Conservation (phyloP, 352 stramenopile genomes). For the Globisporangium perplexum region DNA sequence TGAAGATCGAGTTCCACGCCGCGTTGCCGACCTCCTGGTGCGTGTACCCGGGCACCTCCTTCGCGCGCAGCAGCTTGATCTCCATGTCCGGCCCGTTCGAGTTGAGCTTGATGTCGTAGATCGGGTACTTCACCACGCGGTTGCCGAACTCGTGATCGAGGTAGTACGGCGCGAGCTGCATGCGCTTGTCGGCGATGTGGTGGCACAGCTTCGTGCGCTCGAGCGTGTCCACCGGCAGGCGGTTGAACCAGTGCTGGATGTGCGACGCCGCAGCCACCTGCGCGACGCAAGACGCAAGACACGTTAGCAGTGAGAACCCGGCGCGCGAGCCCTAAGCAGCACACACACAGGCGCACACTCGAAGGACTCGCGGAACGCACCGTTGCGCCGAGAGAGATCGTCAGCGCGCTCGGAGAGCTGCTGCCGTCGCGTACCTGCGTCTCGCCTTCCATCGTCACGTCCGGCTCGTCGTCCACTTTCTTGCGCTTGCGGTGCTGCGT, state of each 20-base stretch:
- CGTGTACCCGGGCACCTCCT: conserved; percentile 45
- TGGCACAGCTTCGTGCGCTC: conserved; percentile 42
- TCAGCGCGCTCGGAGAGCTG: conserved; percentile 15
- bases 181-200: conserved; percentile 47
- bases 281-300: conserved; percentile 1
- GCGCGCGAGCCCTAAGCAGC: background rate
- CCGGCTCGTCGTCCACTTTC: conserved; percentile 45
- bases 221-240: conserved; percentile 53
- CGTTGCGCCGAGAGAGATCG: conserved; percentile 17
- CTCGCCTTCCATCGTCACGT: conserved; percentile 17
- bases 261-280: conserved; percentile 23
- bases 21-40: conserved; percentile 58
- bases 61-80: conserved; percentile 68
- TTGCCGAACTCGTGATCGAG: conserved; percentile 46
- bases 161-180: conserved; percentile 44
- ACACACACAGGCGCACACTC: background rate
- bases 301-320: background rate
- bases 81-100: conserved; percentile 76
- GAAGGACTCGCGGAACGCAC: conserved; percentile 5
- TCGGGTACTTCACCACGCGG: conserved; percentile 37
- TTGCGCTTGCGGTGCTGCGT: conserved; percentile 69
- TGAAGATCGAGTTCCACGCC: conserved; percentile 72
- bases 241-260: conserved; percentile 68
- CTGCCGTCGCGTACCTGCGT: conserved; percentile 8
- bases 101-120: conserved; percentile 78